These are phyloP conservation scores for Purpureocillium takamizusanense DNA, from an alignment of 2,329 filamentous ascomycete species.

Conservation along the genomic window DNA sequence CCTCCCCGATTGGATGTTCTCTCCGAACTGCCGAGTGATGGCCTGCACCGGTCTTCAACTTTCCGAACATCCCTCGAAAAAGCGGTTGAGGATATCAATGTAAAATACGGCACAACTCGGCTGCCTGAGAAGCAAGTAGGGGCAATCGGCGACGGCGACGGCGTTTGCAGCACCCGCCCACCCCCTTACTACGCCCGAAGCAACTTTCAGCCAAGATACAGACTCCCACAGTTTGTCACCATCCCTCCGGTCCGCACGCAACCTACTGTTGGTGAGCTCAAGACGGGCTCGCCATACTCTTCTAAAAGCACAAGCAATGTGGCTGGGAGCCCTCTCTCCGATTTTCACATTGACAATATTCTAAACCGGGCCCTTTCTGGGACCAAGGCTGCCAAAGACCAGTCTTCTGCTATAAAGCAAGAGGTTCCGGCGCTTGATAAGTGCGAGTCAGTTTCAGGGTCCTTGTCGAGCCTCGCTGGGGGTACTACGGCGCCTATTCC, in stretches of 20 bases:
- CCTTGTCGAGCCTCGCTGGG: too few relatives aligned
- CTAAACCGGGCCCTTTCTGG: slow-evolving; percentile 4
- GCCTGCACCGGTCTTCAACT: slow-evolving; percentile 16
- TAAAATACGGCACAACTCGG: slow-evolving; percentile 13
- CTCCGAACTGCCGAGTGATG: slow-evolving; percentile 13
- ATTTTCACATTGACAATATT: slow-evolving; percentile 7
- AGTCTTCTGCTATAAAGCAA: too few relatives aligned
- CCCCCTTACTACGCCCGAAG: slow-evolving; percentile 2
- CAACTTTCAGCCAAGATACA: slow-evolving; percentile 8
- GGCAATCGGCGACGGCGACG: not conserved
- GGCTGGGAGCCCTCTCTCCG: slow-evolving; percentile 4
- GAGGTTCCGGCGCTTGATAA: too few relatives aligned
- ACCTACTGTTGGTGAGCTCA: slow-evolving; percentile 6
- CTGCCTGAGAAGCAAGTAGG: slow-evolving; percentile 1
- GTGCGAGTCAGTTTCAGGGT: too few relatives aligned
- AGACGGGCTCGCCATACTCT: slow-evolving; percentile 2
- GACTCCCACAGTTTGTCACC: slow-evolving; percentile 8
- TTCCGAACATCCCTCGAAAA: slow-evolving; percentile 20
- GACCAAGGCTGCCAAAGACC: not conserved
- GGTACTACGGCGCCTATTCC: too few relatives aligned
- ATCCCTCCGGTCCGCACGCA: slow-evolving; percentile 4
- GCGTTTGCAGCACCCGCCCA: not conserved
- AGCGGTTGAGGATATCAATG: slow-evolving; percentile 18
- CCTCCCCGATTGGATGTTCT: slow-evolving; percentile 20
- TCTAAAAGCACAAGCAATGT: not conserved